A percentile compares a stretch with the other conserved stretches of the same genome.
Conservation (phyloP, 306 rosid genomes). For the Cucurbita maxima region DNA sequence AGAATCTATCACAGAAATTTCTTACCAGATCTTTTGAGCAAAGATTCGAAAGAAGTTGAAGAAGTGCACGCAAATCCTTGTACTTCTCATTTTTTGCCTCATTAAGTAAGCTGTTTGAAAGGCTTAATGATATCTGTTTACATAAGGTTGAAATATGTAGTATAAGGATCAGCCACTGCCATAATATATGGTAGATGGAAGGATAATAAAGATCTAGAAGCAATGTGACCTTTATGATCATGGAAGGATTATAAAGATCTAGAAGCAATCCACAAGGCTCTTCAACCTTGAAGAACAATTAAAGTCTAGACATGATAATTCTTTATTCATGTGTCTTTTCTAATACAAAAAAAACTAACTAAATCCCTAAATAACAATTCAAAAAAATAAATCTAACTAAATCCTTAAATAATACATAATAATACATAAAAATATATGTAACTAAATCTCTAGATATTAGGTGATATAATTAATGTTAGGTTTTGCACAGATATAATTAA, state of each 20-base stretch:
- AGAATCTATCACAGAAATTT: background rate
- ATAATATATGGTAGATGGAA: background rate
- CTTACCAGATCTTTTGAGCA: slow-evolving; percentile 88
- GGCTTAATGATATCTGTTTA: slow-evolving; percentile 63
- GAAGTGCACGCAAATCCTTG: slow-evolving; percentile 94
- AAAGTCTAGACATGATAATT: background rate
- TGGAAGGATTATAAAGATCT: background rate
- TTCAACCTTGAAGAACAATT: background rate
- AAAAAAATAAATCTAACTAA: too few species aligned
- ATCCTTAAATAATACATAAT: too few species aligned
- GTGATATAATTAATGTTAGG: too few species aligned
- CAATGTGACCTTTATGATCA: background rate
- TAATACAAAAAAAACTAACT: too few species aligned
- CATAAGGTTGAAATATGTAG: background rate
- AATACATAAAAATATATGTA: too few species aligned
- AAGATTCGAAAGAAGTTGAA: slow-evolving; percentile 85
- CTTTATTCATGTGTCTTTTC: background rate
- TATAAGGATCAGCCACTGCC: background rate
- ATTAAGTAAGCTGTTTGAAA: slow-evolving; percentile 58
- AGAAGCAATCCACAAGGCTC: background rate
- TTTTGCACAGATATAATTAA: too few species aligned
- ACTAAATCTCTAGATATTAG: too few species aligned
- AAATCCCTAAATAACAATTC: too few species aligned
- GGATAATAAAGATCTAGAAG: background rate
- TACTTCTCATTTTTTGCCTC: slow-evolving; percentile 82